A percentile compares a stretch with the other conserved stretches of the same genome.
phyloP scores from a whole-genome alignment of 257 asterid genomes.

The Phtheirospermum japonicum region DNA sequence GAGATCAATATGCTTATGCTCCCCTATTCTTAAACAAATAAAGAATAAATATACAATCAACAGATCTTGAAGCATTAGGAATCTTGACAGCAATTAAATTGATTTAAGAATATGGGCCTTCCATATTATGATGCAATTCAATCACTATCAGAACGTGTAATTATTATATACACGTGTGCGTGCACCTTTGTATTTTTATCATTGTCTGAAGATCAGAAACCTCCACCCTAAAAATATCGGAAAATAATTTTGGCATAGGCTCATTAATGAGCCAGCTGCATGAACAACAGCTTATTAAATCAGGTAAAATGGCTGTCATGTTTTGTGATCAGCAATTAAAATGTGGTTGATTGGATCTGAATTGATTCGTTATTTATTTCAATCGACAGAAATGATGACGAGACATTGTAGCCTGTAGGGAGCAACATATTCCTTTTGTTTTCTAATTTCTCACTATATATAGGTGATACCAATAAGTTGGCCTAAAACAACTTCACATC shows the following conservation, averaged over 20 bases:
- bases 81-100: no score
- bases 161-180: neutral
- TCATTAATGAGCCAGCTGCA: no score
- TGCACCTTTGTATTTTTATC: no score
- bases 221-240: neutral
- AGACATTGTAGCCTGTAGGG: neutral
- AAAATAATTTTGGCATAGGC: no score
- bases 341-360: neutral
- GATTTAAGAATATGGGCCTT: no score
- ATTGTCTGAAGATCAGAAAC: neutral
- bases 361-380: neutral
- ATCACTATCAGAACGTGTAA: neutral
- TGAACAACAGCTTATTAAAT: no score
- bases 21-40: no score
- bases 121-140: no score
- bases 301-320: neutral
- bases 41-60: neutral
- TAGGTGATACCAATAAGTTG: neutral
- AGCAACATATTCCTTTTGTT: neutral
- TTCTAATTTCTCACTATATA: neutral
- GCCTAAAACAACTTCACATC: slow-evolving; percentile 5
- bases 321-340: neutral
- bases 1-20: no score
- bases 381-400: neutral
- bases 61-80: no score